Evolutionary conservation across 2,329 filamentous ascomycete species (phyloP), one percentile per base, ranked within the genome.

Genomic region (Gaeumannomyces sp.): DNA sequence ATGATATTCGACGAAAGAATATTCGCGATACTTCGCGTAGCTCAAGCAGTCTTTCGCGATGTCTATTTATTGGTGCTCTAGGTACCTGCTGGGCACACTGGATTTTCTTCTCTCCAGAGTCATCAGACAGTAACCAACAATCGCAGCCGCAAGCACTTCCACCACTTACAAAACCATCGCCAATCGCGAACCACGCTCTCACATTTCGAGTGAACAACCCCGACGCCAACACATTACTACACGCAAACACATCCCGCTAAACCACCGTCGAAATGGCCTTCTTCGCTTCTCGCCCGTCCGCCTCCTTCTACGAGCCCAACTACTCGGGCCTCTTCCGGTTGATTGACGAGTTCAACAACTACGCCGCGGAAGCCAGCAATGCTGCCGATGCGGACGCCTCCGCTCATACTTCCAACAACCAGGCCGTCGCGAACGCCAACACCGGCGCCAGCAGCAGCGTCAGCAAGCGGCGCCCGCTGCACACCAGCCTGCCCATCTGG

Each of bases 271-370:
- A 75, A 74, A 88, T 88, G 85, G 81, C 85, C 69, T 78, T 87
- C 78, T 87, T 87, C 78, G 79, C 82, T 66, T 53, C 45, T 25
- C 45, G 45, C n/a, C 80, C 80, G 72, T 76, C 35, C 14, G 38
- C 60, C 27, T 62, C 82, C 70, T 79, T 69, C 64, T 71, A 70
- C 69, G 70, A 72, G 61, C 66, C 68, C 56, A 65, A 67, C 25
- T 70, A 72, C 62, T 64, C 64, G 64, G 71, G 69, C 66, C 83
- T 89, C 71, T 87, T 89, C 81, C 84, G 84, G 65, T 80, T 89
- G 66, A 82, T 89, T 60, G 84, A 87, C 70, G 85, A 88, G 76
- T 87, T 85, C 69, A 85, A 88, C 73, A 79, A 76, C 73, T 86
- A 87, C 76, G 60, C 60, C 27, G 3, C 29, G 25, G 35, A 62